These are phyloP conservation scores for Aureobasidium sp. DNA, from an alignment of 2,329 filamentous ascomycete genomes.

Conservation along the genomic window DNA sequence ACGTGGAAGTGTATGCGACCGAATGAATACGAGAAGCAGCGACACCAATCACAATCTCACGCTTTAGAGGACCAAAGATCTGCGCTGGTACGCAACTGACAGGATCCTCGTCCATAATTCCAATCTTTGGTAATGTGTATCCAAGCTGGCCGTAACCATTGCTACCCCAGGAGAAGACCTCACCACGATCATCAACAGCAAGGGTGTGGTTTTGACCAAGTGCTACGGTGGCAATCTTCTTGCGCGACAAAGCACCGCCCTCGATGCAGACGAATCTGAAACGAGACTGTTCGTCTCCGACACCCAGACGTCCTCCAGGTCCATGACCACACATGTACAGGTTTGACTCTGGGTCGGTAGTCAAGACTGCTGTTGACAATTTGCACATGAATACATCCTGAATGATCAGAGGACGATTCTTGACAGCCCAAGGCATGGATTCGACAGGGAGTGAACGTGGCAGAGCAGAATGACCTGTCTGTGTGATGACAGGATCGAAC, in stretches of 20 bases:
- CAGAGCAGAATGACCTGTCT: constrained; percentile 18
- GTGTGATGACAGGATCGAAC: constrained; percentile 26
- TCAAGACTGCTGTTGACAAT: constrained; percentile 81
- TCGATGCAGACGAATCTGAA: constrained; percentile 81
- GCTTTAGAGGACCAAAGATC: constrained; percentile 85
- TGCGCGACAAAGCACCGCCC: constrained; percentile 62
- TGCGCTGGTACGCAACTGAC: constrained; percentile 76
- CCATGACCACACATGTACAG: constrained; percentile 90
- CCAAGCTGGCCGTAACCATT: constrained; percentile 82
- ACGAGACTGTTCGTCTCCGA: constrained; percentile 80
- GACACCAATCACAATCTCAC: constrained; percentile 70
- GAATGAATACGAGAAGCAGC: constrained; percentile 90
- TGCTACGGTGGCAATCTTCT: constrained; percentile 66
- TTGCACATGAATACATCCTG: constrained; percentile 85
- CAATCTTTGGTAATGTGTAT: constrained; percentile 63
- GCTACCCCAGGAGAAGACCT: constrained; percentile 89
- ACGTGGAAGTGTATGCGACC: constrained; percentile 71
- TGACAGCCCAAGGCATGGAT: constrained; percentile 65
- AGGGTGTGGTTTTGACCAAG: constrained; percentile 88
- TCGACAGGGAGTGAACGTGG: constrained; percentile 26
- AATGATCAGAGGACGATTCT: constrained; percentile 63
- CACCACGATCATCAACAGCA: constrained; percentile 76
- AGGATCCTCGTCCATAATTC: constrained; percentile 69
- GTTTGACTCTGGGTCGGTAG: constrained; percentile 79
- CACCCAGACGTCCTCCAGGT: constrained; percentile 77